Conservation (phyloP, 495 filamentous ascomycete genomes). For the Gamarada debralockiae region DNA sequence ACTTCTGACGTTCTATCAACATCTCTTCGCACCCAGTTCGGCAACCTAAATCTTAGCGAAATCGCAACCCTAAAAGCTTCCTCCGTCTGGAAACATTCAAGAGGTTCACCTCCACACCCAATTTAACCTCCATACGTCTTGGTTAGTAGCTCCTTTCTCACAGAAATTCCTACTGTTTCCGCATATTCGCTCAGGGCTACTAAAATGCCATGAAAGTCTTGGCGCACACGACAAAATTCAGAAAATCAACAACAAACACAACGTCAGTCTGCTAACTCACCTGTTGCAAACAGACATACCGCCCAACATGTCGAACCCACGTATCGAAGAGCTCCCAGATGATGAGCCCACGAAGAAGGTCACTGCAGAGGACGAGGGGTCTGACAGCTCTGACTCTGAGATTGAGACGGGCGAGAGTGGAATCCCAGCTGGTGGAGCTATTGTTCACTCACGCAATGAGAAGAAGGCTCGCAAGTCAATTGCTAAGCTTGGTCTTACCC, state of each 20-base stretch:
- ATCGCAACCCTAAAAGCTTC: conserved; percentile 12
- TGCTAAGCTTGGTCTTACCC: conserved; percentile 94
- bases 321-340: conserved; percentile 95
- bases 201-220: not conserved
- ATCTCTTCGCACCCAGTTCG: not conserved
- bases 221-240: conserved; percentile 22
- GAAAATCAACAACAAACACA: conserved; percentile 13
- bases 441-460: conserved; percentile 97
- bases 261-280: conserved; percentile 18
- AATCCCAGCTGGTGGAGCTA: conserved; percentile 80
- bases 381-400: conserved; percentile 71
- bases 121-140: not conserved
- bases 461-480: conserved; percentile 99
- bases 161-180: not conserved
- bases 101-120: not conserved
- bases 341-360: conserved; percentile 74
- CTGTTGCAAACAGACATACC: conserved; percentile 17
- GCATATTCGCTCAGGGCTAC: not conserved
- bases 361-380: conserved; percentile 70
- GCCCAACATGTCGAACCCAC: conserved; percentile 88
- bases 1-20: not conserved
- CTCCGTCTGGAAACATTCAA: conserved; percentile 5
- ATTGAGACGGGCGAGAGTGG: conserved; percentile 57
- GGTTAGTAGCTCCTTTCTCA: conserved; percentile 14
- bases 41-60: conserved; percentile 23